Percentiles rank a stretch among this genome's conserved stretches.
Conservation (phyloP, 2,329 filamentous ascomycete genomes). For the Epichloe sylvatica region DNA sequence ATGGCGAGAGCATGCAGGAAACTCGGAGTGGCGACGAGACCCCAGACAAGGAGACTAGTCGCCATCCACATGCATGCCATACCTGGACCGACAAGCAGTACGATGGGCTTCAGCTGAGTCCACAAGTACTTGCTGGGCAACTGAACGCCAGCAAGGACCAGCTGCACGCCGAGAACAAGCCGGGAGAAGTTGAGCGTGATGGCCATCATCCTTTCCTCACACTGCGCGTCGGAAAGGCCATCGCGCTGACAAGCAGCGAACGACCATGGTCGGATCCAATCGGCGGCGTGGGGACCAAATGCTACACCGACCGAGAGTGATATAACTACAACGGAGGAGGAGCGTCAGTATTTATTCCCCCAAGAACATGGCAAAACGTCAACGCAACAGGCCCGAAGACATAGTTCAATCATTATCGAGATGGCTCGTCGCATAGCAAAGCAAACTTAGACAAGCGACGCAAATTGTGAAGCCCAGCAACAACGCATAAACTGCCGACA, state of each 20-base stretch:
- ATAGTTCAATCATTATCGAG: too few species aligned
- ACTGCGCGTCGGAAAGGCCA: slow-evolving; percentile 13
- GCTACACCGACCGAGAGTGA: slow-evolving; percentile 65
- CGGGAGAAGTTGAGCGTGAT: slow-evolving; percentile 77
- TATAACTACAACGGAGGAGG: slow-evolving; percentile 40
- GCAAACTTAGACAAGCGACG: too few species aligned
- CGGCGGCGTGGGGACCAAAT: slow-evolving; percentile 65
- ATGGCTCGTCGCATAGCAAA: too few species aligned
- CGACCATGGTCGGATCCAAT: slow-evolving; percentile 60
- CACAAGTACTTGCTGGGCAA: slow-evolving; percentile 69
- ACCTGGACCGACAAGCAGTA: slow-evolving; percentile 63
- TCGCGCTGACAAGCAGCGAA: slow-evolving; percentile 42
- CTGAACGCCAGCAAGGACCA: slow-evolving; percentile 79
- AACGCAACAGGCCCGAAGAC: too few species aligned
- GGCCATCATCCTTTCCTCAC: slow-evolving; percentile 44
- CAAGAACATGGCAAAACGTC: too few species aligned
- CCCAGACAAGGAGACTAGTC: slow-evolving; percentile 70
- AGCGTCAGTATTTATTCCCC: background rate
- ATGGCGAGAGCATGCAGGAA: slow-evolving; percentile 70
- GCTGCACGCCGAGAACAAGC: slow-evolving; percentile 77
- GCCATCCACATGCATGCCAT: slow-evolving; percentile 80
- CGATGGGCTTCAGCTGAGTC: slow-evolving; percentile 63
- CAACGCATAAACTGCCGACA: too few species aligned
- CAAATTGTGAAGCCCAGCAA: too few species aligned
- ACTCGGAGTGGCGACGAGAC: slow-evolving; percentile 52